Conservation (phyloP, 805 yeast species). For the Phaffomyces antillensis region DNA sequence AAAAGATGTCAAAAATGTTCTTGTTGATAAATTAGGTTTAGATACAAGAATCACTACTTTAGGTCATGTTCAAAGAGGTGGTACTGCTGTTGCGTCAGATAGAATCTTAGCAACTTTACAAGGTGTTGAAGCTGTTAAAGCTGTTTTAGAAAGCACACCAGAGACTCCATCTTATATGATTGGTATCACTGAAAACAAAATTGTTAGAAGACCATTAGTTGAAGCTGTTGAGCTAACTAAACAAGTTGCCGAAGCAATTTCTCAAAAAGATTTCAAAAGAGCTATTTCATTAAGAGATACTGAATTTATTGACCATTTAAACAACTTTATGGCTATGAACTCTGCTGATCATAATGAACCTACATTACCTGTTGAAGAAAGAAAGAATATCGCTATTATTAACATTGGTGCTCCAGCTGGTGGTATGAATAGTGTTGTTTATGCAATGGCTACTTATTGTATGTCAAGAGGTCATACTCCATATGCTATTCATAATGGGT, state of each 20-base stretch:
- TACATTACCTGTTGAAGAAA: conserved; percentile 42
- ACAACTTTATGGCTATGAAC: conserved; percentile 58
- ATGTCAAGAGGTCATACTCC: conserved; percentile 69
- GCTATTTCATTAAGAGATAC: conserved; percentile 70
- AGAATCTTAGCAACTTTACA: conserved; percentile 67
- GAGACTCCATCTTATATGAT: conserved; percentile 76
- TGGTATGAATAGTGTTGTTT: conserved; percentile 71
- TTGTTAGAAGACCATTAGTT: conserved; percentile 58
- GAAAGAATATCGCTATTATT: conserved; percentile 59
- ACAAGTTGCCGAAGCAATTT: conserved; percentile 65
- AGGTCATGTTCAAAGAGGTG: conserved; percentile 83
- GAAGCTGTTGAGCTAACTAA: conserved; percentile 70
- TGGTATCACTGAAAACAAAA: conserved; percentile 63
- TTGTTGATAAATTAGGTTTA: conserved; percentile 58
- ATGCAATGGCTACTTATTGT: conserved; percentile 69
- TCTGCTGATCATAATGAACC: conserved; percentile 63
- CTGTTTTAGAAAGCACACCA: conserved; percentile 60
- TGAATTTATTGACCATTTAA: conserved; percentile 57
- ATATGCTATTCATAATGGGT: conserved; percentile 69
- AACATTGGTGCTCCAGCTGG: conserved; percentile 80
- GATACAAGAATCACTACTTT: conserved; percentile 74
- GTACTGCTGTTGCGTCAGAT: conserved; percentile 72
- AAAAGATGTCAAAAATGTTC: conserved; percentile 55
- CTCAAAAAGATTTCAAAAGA: conserved; percentile 53
- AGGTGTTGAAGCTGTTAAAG: conserved; percentile 78